Conservation (phyloP, 306 rosid species). For the Cucurbita moschata region DNA sequence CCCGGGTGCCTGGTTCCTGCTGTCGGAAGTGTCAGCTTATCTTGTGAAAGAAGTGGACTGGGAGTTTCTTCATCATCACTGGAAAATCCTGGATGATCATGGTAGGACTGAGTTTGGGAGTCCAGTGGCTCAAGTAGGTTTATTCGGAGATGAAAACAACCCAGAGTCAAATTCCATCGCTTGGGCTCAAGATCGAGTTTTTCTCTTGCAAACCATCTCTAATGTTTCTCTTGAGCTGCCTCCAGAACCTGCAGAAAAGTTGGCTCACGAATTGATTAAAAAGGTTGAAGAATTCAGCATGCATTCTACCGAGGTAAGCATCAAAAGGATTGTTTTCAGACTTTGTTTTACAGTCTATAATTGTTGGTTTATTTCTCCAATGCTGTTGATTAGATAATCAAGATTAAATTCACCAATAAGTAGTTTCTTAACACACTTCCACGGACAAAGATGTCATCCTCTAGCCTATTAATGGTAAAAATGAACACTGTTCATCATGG, state of each 20-base stretch:
- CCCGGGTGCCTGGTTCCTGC: slow-evolving; percentile 84
- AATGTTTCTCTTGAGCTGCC: slow-evolving; percentile 81
- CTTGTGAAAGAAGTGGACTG: slow-evolving; percentile 72
- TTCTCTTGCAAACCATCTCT: slow-evolving; percentile 80
- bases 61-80: slow-evolving; percentile 89
- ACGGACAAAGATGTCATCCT: no score
- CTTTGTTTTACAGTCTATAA: background rate
- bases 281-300: slow-evolving; percentile 61
- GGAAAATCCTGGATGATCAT: slow-evolving; percentile 79
- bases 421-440: background rate
- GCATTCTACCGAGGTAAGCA: slow-evolving; percentile 78
- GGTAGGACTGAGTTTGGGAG: slow-evolving; percentile 26
- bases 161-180: slow-evolving; percentile 42
- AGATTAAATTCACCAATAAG: background rate
- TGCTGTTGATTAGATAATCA: background rate
- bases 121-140: slow-evolving; percentile 27
- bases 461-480: no score
- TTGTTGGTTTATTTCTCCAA: background rate
- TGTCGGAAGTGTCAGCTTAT: slow-evolving; percentile 75
- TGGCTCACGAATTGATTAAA: slow-evolving; percentile 63
- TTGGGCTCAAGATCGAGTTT: slow-evolving; percentile 90
- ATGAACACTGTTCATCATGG: background rate
- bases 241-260: slow-evolving; percentile 62
- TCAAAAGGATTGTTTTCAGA: background rate
- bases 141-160: slow-evolving; percentile 26